Evolutionary conservation across 352 stramenopile genomes (phyloP), one percentile per base, ranked within the genome.

Genomic region (Globisporangium spinosum): DNA sequence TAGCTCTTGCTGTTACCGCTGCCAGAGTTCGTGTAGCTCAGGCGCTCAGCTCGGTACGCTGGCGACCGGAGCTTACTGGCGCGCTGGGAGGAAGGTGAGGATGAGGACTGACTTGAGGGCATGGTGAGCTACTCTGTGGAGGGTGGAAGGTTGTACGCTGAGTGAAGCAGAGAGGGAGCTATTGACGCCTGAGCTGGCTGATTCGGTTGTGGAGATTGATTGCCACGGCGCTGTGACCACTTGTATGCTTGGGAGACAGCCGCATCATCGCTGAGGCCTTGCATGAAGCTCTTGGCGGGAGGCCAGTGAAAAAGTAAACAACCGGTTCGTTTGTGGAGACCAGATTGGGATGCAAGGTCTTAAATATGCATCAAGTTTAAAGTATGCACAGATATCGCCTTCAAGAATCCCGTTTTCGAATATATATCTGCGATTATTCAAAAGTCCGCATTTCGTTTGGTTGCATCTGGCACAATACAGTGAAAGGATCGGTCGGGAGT

Each of bases 11-110:
- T 60, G 25, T 60, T 60, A 27, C 54, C 38, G 27, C 12, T 59
- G 15, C 55, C 17, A 22, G 43, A 51, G 43, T 51, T 45, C 27
- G 55, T 60, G 55, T 40, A 60, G 55, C 55, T 60, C 29, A 60
- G 17, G 17, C 55, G 27, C 17, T 60, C 55, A 7, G 29, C 55
- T 23, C 27, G 55, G 17, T 60, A n/a, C 17, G 55, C 55, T 43
- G 55, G 27, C 29, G 55, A 60, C 55, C 55, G 55, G 17, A 40
- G 55, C 29, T 45, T 60, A 5, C 6, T 51, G 27, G 29, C 3
- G 15, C 55, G 27, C 17, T 45, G 27, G 2, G 55, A 60, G 7
- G 53, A 58, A 22, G 55, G 55, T 20, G 29, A 60, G 27, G 29
- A 17, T 10, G 47, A 55, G 8, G 47, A 20, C 43, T 51, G 22